These are phyloP conservation scores for Syncephalastrum sp. DNA, from an alignment of 371 early-diverging fungal species.

Conservation along the genomic window DNA sequence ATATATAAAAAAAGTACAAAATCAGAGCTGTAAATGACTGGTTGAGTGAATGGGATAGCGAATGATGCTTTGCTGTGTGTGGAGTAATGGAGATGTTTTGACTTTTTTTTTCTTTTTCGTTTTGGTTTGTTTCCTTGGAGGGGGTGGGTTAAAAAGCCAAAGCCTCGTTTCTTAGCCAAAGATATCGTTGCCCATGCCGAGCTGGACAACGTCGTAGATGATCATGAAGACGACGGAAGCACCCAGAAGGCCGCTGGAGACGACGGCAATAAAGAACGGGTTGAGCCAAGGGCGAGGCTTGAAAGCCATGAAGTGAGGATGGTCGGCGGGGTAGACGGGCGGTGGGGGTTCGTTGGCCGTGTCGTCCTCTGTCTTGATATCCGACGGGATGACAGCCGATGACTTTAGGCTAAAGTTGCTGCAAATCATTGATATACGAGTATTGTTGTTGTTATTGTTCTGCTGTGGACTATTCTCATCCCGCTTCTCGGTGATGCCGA, in stretches of 20 bases:
- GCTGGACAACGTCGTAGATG: constrained; percentile 32
- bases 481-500: constrained; percentile 13
- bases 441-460: constrained; percentile 4
- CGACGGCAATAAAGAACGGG: constrained; percentile 36
- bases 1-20: too few species aligned
- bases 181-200: constrained; percentile 34
- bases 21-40: too few species aligned
- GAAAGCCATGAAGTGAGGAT: constrained; percentile 31
- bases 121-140: too few species aligned
- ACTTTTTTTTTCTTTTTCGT: too few species aligned
- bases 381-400: constrained; percentile 6
- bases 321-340: background rate
- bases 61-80: too few species aligned
- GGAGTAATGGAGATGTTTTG: too few species aligned
- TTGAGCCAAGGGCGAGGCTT: constrained; percentile 23
- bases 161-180: constrained; percentile 17
- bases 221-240: constrained; percentile 38
- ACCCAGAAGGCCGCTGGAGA: constrained; percentile 20
- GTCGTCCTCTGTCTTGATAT: background rate
- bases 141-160: background rate
- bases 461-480: constrained; percentile 3
- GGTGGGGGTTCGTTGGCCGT: background rate
- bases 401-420: constrained; percentile 17
- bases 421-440: constrained; percentile 10
- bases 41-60: too few species aligned